phyloP scores from a whole-genome alignment of 1,139 yeast genomes.

The Pichia sp. region DNA sequence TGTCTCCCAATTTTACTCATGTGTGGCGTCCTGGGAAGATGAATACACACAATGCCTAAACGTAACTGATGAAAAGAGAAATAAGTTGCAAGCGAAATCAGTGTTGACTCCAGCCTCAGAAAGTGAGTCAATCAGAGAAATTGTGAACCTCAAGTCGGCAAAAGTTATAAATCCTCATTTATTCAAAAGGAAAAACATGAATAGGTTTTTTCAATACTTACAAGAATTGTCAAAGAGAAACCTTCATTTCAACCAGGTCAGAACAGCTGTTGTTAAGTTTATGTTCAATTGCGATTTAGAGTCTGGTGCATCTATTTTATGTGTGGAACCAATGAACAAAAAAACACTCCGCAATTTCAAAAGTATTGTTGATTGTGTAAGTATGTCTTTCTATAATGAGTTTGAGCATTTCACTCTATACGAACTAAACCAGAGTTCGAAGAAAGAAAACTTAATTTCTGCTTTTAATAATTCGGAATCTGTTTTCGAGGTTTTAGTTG shows the following conservation, averaged over 20 bases:
- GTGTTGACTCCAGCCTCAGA: not conserved
- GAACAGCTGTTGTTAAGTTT: conserved; percentile 41
- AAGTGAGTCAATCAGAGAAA: conserved; percentile 34
- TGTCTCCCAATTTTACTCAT: conserved; percentile 36
- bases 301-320: conserved; percentile 28
- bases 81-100: conserved; percentile 2
- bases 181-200: conserved; percentile 20
- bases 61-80: conserved; percentile 27
- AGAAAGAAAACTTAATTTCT: not conserved
- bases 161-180: conserved; percentile 14
- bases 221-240: conserved; percentile 31
- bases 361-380: conserved; percentile 34
- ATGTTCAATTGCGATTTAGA: conserved; percentile 32
- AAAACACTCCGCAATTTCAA: conserved; percentile 31
- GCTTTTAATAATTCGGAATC: conserved; percentile 30
- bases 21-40: conserved; percentile 42
- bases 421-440: not conserved
- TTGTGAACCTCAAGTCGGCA: conserved; percentile 28
- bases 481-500: conserved; percentile 56
- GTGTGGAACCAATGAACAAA: conserved; percentile 32
- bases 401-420: conserved; percentile 7
- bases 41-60: conserved; percentile 33
- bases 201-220: conserved; percentile 33
- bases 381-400: conserved; percentile 19
- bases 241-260: conserved; percentile 45